Conservation (phyloP, 495 filamentous ascomycete genomes). For the Penicillium herquei region DNA sequence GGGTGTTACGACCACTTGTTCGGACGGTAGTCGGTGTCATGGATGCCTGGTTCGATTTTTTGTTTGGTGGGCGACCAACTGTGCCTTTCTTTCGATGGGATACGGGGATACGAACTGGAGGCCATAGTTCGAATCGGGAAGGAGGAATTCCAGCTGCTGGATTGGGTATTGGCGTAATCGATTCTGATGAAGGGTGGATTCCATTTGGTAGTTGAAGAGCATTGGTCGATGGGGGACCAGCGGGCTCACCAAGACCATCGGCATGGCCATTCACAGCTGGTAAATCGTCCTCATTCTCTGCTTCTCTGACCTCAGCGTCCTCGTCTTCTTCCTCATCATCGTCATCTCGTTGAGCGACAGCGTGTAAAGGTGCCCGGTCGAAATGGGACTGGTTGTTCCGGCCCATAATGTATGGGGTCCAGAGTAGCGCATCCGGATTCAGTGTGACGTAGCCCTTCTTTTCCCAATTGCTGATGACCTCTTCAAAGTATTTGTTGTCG, state of each 20-base stretch:
- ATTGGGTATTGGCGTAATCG: constrained; percentile 14
- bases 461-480: constrained; percentile 85
- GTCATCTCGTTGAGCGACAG: constrained; percentile 75
- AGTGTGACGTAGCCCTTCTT: constrained; percentile 81
- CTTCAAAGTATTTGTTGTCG: constrained; percentile 74
- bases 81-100: constrained; percentile 33
- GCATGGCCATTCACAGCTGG: constrained; percentile 15
- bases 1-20: constrained; percentile 39
- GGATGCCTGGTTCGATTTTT: constrained; percentile 9
- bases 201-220: constrained; percentile 35
- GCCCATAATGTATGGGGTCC: constrained; percentile 98
- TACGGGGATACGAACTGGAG: constrained; percentile 64
- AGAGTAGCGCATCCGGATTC: constrained; percentile 76
- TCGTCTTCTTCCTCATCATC: constrained; percentile 64
- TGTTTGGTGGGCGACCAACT: constrained; percentile 43
- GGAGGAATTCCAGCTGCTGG: constrained; percentile 62
- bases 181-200: constrained; percentile 16
- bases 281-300: constrained; percentile 33
- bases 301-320: constrained; percentile 41
- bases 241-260: constrained; percentile 25
- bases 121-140: constrained; percentile 81
- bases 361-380: constrained; percentile 78
- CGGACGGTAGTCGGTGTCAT: constrained; percentile 33
- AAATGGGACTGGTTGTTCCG: constrained; percentile 79
- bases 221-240: constrained; percentile 40